Evolutionary conservation across 1,284 basidiomycete species (phyloP), one percentile per base, ranked within the genome.

Genomic region (Phylloboletellus chloephorus): DNA sequence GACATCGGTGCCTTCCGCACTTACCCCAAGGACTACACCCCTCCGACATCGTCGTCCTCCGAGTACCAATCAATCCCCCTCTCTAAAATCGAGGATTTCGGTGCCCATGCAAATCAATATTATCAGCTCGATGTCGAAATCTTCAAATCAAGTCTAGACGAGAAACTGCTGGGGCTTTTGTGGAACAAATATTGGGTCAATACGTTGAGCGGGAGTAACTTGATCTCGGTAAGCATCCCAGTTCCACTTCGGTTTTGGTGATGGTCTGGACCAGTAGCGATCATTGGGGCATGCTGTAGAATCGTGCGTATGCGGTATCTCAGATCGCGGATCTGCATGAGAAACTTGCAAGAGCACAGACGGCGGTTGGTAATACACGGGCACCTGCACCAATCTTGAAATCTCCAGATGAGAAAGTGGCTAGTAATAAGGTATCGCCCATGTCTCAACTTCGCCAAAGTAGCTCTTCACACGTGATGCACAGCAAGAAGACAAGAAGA

Each of bases 101-200:
- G 95, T 61, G 95, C 96, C 3, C 95, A 99, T 59, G 93, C 95
- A n/a, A 88, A 89, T 57, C 79, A 90, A 49, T 98, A 98, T 64
- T 98, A 98, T 62, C 85, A 82, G 12, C 75, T 98, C 16, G 90
- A 95, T 32, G 83, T 98, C 16, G 87, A 95, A 62, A 86, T 96
- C 41, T 98, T 97, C 78, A 98, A 95, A 65, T 87, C 82, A 13
- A 80, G 76, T 43, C 67, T 94, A 31, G 95, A 98, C 58, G 82
- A 81, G 15, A 81, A 92, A 53, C 67, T 98, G 10, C 72, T 98
- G 21, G 88, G 88, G 22, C 67, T 94, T 58, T 67, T 98, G 16
- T 98, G 95, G 95, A 97, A 98, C 70, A 98, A 98, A 68, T 98
- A 98, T 57, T 99, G 95, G 95, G 90, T 95, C 13, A 93, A 90